A percentile compares a stretch with the other conserved stretches of the same genome.
phyloP scores from a whole-genome alignment of 2,329 filamentous ascomycete species.

The Beauveria sp. region DNA sequence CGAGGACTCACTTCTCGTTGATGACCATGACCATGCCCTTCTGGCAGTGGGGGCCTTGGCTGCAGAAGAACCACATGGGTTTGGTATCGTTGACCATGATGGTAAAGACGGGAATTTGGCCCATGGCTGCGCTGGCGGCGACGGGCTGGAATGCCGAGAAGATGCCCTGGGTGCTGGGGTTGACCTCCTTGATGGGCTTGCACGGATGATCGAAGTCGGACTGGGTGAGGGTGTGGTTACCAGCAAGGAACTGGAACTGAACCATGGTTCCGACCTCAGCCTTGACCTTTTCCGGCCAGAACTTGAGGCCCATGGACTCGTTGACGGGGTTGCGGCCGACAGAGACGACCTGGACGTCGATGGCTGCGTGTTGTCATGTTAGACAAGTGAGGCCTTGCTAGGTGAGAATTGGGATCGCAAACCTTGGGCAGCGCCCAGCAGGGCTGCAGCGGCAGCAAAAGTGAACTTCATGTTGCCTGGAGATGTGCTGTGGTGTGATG shows the following conservation, averaged over 20 bases:
- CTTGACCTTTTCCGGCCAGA: constrained; percentile 57
- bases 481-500: constrained; percentile 7
- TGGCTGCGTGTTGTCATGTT: constrained; percentile 17
- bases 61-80: constrained; percentile 75
- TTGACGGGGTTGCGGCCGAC: constrained; percentile 48
- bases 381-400: neutral
- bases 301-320: constrained; percentile 44
- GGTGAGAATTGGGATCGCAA: constrained; percentile 14
- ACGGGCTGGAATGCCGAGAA: constrained; percentile 63
- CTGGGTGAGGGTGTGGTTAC: constrained; percentile 75
- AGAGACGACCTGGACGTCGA: constrained; percentile 53
- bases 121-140: constrained; percentile 39
- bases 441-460: constrained; percentile 37
- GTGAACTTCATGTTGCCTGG: constrained; percentile 45
- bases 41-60: constrained; percentile 67
- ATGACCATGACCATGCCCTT: constrained; percentile 68
- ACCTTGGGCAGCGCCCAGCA: constrained; percentile 41
- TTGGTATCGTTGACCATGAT: constrained; percentile 60
- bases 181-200: constrained; percentile 47
- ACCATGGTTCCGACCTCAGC: constrained; percentile 56
- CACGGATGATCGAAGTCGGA: constrained; percentile 68
- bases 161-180: constrained; percentile 49
- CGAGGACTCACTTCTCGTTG: constrained; percentile 56
- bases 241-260: constrained; percentile 58
- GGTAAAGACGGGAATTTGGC: constrained; percentile 59